Percentiles rank a stretch among this genome's conserved stretches.
These are phyloP conservation scores for Globisporangium paroecandrum DNA, from an alignment of 352 stramenopile species.

Conservation along the genomic window DNA sequence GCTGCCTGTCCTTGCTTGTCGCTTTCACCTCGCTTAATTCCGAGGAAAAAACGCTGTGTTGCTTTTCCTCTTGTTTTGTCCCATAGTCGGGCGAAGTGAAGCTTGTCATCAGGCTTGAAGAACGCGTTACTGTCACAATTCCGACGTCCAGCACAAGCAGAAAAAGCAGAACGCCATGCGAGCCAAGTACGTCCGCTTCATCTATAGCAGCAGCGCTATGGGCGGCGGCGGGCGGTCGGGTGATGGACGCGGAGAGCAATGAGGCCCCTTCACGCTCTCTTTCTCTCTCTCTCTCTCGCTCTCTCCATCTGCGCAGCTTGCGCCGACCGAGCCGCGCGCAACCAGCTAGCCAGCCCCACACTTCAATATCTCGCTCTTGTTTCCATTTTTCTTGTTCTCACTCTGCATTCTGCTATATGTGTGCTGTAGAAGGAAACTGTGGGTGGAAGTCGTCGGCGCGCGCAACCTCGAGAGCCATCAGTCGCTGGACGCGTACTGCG, in stretches of 20 bases:
- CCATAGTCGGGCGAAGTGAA: neutral
- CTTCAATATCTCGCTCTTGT: neutral
- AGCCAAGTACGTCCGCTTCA: constrained; percentile 7
- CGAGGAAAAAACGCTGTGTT: neutral
- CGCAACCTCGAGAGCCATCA: constrained; percentile 63
- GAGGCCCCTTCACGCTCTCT: neutral
- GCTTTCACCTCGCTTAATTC: neutral
- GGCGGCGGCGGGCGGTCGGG: neutral
- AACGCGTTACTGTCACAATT: constrained; percentile 10
- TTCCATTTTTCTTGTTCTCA: constrained; percentile 2
- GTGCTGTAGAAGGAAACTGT: constrained; percentile 39
- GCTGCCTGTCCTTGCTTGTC: neutral
- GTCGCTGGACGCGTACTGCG: constrained; percentile 65
- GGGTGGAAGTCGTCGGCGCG: constrained; percentile 65
- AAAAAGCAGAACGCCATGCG: constrained; percentile 10
- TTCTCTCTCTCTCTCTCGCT: neutral
- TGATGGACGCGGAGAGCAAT: neutral
- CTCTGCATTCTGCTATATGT: neutral
- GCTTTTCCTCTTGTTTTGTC: neutral
- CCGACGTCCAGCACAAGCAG: constrained; percentile 1
- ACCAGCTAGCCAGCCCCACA: constrained; percentile 2
- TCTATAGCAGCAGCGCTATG: neutral
- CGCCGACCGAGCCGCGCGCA: neutral
- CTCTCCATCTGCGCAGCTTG: too few species aligned
- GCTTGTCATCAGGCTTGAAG: constrained; percentile 12